These are phyloP conservation scores for Tolypocladium inflatum DNA, from an alignment of 2,329 filamentous ascomycete genomes.

Conservation along the genomic window DNA sequence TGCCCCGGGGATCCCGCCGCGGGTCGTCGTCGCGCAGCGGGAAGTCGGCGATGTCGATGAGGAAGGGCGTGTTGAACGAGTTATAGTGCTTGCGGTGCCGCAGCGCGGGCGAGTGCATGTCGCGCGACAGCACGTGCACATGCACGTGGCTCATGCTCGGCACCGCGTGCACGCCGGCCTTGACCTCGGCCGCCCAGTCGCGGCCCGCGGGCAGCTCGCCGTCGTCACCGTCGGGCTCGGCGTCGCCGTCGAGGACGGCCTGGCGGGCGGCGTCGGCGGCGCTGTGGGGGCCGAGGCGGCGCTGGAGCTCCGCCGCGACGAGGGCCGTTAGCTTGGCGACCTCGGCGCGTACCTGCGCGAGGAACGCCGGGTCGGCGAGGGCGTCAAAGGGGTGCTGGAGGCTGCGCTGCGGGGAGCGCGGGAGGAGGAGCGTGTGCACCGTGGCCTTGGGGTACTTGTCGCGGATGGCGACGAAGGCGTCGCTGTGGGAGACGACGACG, in stretches of 20 bases:
- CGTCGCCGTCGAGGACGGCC: constrained; percentile 53
- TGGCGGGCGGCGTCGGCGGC: constrained; percentile 38
- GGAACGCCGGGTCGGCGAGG: constrained; percentile 61
- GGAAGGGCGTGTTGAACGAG: constrained; percentile 78
- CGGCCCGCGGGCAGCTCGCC: constrained; percentile 56
- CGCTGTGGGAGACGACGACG: constrained; percentile 56
- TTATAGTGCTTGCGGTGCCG: constrained; percentile 86
- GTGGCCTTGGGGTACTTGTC: constrained; percentile 81
- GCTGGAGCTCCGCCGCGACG: constrained; percentile 65
- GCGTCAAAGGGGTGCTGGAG: constrained; percentile 67
- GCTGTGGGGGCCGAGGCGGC: constrained; percentile 56
- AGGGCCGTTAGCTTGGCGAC: constrained; percentile 50
- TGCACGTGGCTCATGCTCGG: constrained; percentile 92
- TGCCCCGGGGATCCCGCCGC: constrained; percentile 45
- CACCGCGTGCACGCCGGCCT: constrained; percentile 72
- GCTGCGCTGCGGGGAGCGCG: constrained; percentile 53
- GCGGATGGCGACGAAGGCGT: constrained; percentile 64
- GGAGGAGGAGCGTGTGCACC: constrained; percentile 81
- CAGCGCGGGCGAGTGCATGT: constrained; percentile 63
- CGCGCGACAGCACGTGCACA: constrained; percentile 74
- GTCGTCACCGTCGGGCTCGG: constrained; percentile 24
- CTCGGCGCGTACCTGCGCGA: constrained; percentile 52
- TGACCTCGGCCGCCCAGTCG: constrained; percentile 69
- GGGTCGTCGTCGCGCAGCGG: constrained; percentile 60
- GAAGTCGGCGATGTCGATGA: constrained; percentile 71